phyloP scores from a whole-genome alignment of 805 yeast species.

The Alloascoidea africana region DNA sequence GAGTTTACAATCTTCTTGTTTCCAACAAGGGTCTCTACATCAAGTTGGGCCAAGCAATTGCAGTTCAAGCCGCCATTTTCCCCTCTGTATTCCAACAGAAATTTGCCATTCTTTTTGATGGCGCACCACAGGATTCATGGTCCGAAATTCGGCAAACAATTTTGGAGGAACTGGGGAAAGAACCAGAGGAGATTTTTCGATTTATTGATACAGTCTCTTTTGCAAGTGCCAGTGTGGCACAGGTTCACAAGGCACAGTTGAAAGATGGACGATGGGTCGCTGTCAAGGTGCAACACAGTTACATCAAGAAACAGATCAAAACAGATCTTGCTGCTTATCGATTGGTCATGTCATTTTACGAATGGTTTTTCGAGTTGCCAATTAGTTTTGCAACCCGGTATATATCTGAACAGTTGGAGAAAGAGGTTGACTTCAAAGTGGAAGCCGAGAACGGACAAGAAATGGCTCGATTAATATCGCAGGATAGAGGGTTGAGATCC shows the following conservation, averaged over 20 bases:
- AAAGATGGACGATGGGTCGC: conserved; percentile 39
- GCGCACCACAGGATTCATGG: conserved; percentile 46
- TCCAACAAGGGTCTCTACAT: conserved; percentile 49
- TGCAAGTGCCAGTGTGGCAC: conserved; percentile 68
- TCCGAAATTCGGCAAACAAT: conserved; percentile 17
- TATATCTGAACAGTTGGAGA: conserved; percentile 36
- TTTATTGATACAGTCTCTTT: conserved; percentile 39
- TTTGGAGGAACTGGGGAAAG: conserved; percentile 20
- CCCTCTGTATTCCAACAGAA: conserved; percentile 49
- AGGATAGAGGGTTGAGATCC: conserved; percentile 24
- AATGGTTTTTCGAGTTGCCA: conserved; percentile 45
- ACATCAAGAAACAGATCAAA: conserved; percentile 41
- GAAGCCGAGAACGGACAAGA: conserved; percentile 39
- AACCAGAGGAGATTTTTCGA: conserved; percentile 28
- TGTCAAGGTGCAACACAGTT: conserved; percentile 49
- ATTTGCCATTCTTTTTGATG: conserved; percentile 45
- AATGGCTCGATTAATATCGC: conserved; percentile 21
- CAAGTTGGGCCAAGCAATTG: conserved; percentile 67
- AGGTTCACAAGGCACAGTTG: conserved; percentile 43
- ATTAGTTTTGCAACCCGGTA: conserved; percentile 38
- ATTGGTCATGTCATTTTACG: conserved; percentile 34
- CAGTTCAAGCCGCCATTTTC: conserved; percentile 55
- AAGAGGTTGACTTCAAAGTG: conserved; percentile 45
- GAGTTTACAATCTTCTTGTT: conserved; percentile 28
- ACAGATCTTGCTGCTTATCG: conserved; percentile 49